These are phyloP conservation scores for Petunia axillaris DNA, from an alignment of 257 asterid genomes.

Conservation along the genomic window DNA sequence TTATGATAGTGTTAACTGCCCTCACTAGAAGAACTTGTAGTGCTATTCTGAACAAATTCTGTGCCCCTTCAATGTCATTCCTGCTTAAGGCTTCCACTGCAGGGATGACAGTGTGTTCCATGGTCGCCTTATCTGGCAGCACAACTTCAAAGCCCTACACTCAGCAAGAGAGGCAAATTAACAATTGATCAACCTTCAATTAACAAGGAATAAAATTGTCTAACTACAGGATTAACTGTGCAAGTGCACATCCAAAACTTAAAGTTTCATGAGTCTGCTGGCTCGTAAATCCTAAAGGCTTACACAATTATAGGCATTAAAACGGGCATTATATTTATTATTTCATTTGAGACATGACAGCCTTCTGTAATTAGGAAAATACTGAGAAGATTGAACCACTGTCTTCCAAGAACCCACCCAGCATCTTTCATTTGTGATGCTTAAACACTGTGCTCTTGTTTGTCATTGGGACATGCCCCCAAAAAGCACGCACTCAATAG, in stretches of 20 bases:
- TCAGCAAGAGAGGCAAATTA: background rate
- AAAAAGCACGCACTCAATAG: constrained; percentile 2
- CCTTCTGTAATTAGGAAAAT: background rate
- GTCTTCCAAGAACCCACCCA: background rate
- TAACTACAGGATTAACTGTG: background rate
- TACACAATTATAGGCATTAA: background rate
- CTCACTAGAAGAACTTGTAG: constrained; percentile 64
- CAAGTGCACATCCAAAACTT: constrained; percentile 12
- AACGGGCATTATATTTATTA: background rate
- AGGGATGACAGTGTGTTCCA: constrained; percentile 60
- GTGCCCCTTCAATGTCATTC: constrained; percentile 80
- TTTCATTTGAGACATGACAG: background rate
- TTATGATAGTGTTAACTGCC: constrained; percentile 63
- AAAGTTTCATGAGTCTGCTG: no score
- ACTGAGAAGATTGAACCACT: background rate
- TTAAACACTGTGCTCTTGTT: background rate
- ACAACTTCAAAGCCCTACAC: constrained; percentile 78
- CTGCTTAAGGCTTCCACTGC: constrained; percentile 64
- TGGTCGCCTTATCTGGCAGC: constrained; percentile 69
- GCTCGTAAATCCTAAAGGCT: no score
- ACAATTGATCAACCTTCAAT: background rate
- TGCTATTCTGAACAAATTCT: constrained; percentile 63
- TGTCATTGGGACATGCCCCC: background rate
- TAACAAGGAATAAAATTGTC: background rate
- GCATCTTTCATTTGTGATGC: constrained; percentile 5